Base-by-base conservation (phyloP, 805 yeast genomes). In the Kodamaea hsintzibuensis region DNA sequence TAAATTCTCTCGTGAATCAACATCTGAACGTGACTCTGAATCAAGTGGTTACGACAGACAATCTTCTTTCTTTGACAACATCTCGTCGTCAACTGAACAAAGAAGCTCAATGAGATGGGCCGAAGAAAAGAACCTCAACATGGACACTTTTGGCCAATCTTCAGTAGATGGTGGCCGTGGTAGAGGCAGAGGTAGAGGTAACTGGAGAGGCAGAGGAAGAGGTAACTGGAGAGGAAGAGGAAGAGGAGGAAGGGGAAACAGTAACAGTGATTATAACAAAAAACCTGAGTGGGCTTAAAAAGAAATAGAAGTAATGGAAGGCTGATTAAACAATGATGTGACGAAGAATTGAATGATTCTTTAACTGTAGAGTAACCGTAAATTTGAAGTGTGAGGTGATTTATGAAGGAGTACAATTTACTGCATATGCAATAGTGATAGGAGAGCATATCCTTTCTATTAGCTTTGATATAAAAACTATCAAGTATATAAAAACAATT, bases 1-100 rank as follows among this genome's bases (percentile, higher is more conserved):
- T 39, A 85, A 83, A 66, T 89, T 91, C 69, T 71, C 75, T 27
- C 82, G 78, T 60, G 84, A 82, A 50, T 75, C 69, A 25, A 72
- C 67, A 38, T 63, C 62, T 22, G 70, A 68, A 55, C 76, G 70
- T 37, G 76, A 69, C 18, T 61, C 65, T 19, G 72, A 68, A 25
- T 60, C 55, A 38, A 52, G 65, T 8, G 65, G 62, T 27, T 95
- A 95, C 74, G 82, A 91, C 73, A 91, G 86, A 69, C 81, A 82
- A 63, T 82, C 91, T 12, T 91, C 98, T 1, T 93, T 95, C 70
- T 93, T 93, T 65, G 98, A 95, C 71, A 83, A 82, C 57, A 82
- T 93, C 54, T 88, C 96, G 9, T 82, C 91, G 9, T 85, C 91
- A 3, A 77, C 85, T 39, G 74, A 67, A 46, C 81, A 79, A 51